Conservation (phyloP, 2,329 filamentous ascomycete species). For the Scopulariopsis brevicaulis region DNA sequence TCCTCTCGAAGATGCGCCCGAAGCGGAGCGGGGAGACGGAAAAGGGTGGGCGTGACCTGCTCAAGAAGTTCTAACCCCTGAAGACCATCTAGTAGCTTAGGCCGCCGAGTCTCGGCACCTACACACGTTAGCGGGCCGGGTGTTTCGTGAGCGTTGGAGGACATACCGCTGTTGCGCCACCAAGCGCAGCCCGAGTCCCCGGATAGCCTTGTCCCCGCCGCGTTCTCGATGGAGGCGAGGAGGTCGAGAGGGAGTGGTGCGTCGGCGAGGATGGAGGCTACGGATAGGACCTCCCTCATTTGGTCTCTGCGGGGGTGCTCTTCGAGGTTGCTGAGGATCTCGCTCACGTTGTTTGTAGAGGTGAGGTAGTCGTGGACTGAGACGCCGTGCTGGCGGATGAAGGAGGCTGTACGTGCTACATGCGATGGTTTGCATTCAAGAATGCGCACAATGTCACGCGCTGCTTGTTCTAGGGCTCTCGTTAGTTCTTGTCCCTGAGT, state of each 20-base stretch:
- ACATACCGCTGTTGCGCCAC: not conserved
- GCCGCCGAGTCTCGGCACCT: not conserved
- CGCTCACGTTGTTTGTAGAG: not conserved
- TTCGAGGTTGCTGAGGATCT: not conserved
- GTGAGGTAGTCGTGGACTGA: constrained; percentile 1
- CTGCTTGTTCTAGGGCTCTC: not conserved
- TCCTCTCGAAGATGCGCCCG: not conserved
- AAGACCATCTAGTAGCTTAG: not conserved
- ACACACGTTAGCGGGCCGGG: not conserved
- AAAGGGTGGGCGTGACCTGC: not conserved
- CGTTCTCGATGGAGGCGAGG: constrained; percentile 2
- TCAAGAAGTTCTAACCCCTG: not conserved
- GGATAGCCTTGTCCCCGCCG: not conserved
- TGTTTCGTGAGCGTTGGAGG: not conserved
- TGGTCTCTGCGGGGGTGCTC: constrained; percentile 3
- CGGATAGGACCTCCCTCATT: not conserved
- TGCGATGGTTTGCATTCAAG: not conserved
- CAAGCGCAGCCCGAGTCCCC: not conserved
- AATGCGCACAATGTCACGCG: not conserved
- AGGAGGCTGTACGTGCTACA: not conserved
- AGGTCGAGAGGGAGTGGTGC: constrained; percentile 2
- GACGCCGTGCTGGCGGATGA: not conserved
- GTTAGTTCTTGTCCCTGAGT: not conserved
- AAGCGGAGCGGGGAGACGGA: not conserved
- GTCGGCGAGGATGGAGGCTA: not conserved